These are phyloP conservation scores for Podila minutissima DNA, from an alignment of 192 early-diverging fungal species.

Conservation along the genomic window DNA sequence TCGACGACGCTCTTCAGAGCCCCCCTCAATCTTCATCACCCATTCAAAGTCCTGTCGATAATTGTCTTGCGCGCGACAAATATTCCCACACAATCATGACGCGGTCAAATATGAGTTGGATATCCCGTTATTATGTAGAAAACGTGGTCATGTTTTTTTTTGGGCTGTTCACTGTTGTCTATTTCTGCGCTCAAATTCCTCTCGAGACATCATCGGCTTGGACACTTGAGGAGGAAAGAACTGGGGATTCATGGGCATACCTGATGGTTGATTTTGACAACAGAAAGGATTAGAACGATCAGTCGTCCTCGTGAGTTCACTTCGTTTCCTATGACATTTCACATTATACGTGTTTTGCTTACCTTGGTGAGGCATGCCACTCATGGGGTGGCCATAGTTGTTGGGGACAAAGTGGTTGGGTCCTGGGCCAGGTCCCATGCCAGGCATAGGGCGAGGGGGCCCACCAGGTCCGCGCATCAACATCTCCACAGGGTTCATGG, in stretches of 20 bases:
- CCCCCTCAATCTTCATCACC: too few species aligned
- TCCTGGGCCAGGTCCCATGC: slow-evolving; percentile 47
- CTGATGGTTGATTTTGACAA: neutral
- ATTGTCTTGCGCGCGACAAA: too few species aligned
- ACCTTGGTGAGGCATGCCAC: slow-evolving; percentile 45
- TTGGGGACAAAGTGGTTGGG: slow-evolving; percentile 49
- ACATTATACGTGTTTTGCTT: neutral
- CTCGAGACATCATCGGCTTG: slow-evolving; percentile 49
- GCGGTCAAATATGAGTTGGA: neutral
- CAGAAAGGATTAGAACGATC: neutral
- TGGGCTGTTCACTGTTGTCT: slow-evolving; percentile 30
- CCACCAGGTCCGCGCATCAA: slow-evolving; percentile 45
- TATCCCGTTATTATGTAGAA: neutral
- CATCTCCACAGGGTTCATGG: slow-evolving; percentile 51
- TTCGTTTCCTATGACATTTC: neutral
- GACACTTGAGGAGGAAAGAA: slow-evolving; percentile 50
- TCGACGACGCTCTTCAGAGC: too few species aligned
- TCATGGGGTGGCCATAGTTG: slow-evolving; percentile 52
- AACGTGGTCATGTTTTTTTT: neutral
- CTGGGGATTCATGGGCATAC: slow-evolving; percentile 41
- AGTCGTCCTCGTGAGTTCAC: neutral
- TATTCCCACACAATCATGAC: neutral
- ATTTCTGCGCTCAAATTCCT: slow-evolving; percentile 53
- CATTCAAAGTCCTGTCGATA: too few species aligned
- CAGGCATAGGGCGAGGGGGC: slow-evolving; percentile 47